Conservation (phyloP, 331 rosid species). For the Phaseolus coccineus region DNA sequence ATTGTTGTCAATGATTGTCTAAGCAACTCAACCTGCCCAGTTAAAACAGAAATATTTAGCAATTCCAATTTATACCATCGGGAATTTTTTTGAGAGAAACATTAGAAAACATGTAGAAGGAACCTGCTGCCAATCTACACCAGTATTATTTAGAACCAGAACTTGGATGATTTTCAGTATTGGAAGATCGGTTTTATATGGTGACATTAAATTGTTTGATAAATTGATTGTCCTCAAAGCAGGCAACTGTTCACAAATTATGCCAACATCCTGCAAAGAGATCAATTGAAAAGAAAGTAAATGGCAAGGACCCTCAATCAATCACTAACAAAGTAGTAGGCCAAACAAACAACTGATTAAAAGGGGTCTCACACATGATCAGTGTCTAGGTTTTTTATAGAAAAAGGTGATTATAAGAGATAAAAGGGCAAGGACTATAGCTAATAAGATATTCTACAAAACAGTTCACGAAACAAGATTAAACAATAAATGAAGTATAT, state of each 20-base stretch:
- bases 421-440: background rate
- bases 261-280: constrained; percentile 79
- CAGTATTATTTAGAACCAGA: constrained; percentile 78
- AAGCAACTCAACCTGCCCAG: constrained; percentile 78
- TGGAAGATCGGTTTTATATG: constrained; percentile 61
- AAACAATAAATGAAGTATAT: constrained; percentile 26
- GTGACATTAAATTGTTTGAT: constrained; percentile 73
- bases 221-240: constrained; percentile 70
- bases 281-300: constrained; percentile 43
- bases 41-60: constrained; percentile 42
- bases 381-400: constrained; percentile 6
- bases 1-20: constrained; percentile 65
- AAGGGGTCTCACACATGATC: background rate
- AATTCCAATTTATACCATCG: constrained; percentile 5
- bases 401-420: constrained; percentile 9
- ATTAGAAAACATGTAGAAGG: constrained; percentile 31
- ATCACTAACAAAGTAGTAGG: constrained; percentile 7
- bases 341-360: constrained; percentile 11
- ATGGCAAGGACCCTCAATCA: constrained; percentile 28
- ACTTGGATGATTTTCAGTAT: constrained; percentile 61
- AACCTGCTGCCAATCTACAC: constrained; percentile 85
- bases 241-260: constrained; percentile 79
- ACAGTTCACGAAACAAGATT: background rate
- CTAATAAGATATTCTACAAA: background rate
- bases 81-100: constrained; percentile 19